Percentiles rank a stretch among this genome's conserved stretches.
Evolutionary conservation across 441 rosid species (phyloP).

Genomic region (Gossypium lobatum): DNA sequence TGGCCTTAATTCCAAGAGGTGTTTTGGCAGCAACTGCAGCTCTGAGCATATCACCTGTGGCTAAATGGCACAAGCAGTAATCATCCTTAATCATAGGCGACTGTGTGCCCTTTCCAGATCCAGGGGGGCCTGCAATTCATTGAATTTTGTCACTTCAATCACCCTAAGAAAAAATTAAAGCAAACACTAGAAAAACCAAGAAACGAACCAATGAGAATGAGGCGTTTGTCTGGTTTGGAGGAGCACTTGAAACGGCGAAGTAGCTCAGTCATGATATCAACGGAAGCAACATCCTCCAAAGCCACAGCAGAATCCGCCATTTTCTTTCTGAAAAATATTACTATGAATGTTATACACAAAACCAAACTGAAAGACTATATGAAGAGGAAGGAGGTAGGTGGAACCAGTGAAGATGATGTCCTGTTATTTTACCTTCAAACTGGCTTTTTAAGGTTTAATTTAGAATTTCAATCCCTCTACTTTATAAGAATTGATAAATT

Average conservation of each 20-base stretch:
- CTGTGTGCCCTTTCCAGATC: conserved; percentile 69
- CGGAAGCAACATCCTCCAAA: conserved; percentile 51
- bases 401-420: neutral
- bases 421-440: neutral
- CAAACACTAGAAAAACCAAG: neutral
- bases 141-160: neutral
- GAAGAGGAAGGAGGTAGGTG: neutral
- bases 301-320: conserved; percentile 32
- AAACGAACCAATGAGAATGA: conserved; percentile 44
- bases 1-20: conserved; percentile 61
- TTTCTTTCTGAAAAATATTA: neutral
- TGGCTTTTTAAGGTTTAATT: neutral
- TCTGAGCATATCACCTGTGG: conserved; percentile 68
- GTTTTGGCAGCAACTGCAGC: conserved; percentile 64
- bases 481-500: neutral
- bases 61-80: conserved; percentile 61
- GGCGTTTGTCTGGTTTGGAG: conserved; percentile 53
- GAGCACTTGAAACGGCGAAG: conserved; percentile 59
- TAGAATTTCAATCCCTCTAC: neutral
- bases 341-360: too few species aligned
- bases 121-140: conserved; percentile 52
- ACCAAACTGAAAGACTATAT: neutral
- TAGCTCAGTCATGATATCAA: conserved; percentile 55
- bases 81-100: conserved; percentile 62
- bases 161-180: neutral